Conservation (phyloP, 2,329 filamentous ascomycete species). For the Arthrinium puccinioides region DNA sequence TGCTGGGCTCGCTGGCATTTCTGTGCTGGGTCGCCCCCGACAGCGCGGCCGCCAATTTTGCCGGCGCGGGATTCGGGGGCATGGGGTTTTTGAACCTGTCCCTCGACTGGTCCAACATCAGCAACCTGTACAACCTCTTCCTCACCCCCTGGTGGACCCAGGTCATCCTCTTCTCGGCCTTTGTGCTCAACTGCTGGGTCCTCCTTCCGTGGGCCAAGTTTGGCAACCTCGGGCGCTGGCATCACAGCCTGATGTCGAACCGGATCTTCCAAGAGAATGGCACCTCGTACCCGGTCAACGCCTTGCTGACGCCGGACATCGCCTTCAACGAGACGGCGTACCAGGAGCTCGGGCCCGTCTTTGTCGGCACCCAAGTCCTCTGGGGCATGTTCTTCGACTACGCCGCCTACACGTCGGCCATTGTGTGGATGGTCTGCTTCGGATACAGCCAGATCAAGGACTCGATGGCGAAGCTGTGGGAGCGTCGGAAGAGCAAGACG, state of each 20-base stretch:
- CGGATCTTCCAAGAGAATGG: conserved; percentile 42
- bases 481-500: conserved; percentile 22
- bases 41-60: conserved; percentile 51
- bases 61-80: conserved; percentile 53
- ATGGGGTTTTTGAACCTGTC: conserved; percentile 55
- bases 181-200: conserved; percentile 50
- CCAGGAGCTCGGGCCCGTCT: conserved; percentile 43
- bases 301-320: conserved; percentile 33
- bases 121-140: conserved; percentile 43
- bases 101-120: conserved; percentile 54
- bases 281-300: conserved; percentile 33
- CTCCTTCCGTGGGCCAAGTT: conserved; percentile 52
- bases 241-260: conserved; percentile 52
- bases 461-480: conserved; percentile 35
- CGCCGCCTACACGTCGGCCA: conserved; percentile 48
- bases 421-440: conserved; percentile 52
- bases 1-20: conserved; percentile 52
- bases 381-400: conserved; percentile 57
- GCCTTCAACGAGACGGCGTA: conserved; percentile 42
- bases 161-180: conserved; percentile 46
- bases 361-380: conserved; percentile 48
- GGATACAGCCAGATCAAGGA: conserved; percentile 39
- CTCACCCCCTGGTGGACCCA: conserved; percentile 54
- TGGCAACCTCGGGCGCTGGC: conserved; percentile 43
- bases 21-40: conserved; percentile 57